phyloP scores from a whole-genome alignment of 208 protist genomes.

The Acanthamoeba quina region DNA sequence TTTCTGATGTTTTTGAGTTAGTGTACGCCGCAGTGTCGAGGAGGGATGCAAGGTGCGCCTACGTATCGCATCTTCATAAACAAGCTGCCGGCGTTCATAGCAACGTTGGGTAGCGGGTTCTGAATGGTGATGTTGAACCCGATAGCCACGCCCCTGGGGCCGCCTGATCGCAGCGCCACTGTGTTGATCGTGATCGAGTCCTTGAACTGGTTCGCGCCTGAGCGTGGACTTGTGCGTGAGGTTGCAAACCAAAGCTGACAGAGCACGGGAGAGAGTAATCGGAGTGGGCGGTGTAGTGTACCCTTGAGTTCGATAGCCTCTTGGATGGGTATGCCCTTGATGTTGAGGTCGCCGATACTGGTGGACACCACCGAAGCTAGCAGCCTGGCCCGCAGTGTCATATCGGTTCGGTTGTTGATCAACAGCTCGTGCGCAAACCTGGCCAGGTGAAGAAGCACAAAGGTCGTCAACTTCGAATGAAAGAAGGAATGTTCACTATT shows the following conservation, averaged over 20 bases:
- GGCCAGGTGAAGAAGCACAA: too few relatives aligned
- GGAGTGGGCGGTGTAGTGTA: neutral
- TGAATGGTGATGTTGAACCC: conserved; percentile 21
- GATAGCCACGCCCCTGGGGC: neutral
- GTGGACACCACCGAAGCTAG: neutral
- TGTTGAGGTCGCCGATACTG: conserved; percentile 39
- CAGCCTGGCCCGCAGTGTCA: neutral
- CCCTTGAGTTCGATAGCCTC: neutral
- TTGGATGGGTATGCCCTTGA: neutral
- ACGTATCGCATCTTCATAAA: conserved; percentile 9
- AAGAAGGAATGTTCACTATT: neutral
- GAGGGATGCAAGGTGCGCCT: neutral
- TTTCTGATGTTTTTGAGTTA: neutral
- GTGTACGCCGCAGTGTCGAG: too few relatives aligned
- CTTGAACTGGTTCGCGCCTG: conserved; percentile 64
- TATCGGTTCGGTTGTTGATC: neutral
- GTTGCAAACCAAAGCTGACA: neutral
- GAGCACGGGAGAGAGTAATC: neutral
- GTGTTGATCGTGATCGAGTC: neutral
- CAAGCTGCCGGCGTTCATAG: neutral
- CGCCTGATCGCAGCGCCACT: neutral
- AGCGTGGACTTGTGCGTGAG: neutral
- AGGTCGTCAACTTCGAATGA: too few relatives aligned
- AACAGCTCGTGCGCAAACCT: neutral
- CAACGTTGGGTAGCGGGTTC: conserved; percentile 58